Conservation (phyloP, 345 rosid species). For the thale cress (Arabidopsis thaliana) region DNA sequence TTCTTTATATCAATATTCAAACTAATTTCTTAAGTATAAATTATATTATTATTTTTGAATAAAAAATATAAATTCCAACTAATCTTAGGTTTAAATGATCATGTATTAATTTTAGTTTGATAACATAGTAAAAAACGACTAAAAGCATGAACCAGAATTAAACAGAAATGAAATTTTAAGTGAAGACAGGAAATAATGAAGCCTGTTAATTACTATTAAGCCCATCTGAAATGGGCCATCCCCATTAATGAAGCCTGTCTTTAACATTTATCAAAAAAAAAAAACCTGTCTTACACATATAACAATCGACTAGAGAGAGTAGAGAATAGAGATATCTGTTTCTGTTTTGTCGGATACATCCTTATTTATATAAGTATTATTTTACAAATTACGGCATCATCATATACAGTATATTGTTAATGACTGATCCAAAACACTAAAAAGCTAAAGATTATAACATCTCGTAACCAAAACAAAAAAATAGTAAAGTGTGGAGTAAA, state of each 20-base stretch:
- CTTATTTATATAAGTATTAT: background rate
- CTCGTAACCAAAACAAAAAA: background rate
- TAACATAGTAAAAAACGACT: background rate
- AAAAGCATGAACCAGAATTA: background rate
- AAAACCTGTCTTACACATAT: too few relatives aligned
- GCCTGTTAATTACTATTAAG: background rate
- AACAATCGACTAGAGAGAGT: slow-evolving; percentile 1
- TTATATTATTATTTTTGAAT: background rate
- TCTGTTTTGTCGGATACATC: background rate
- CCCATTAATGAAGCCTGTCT: background rate
- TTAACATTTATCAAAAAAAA: too few relatives aligned
- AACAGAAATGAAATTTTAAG: background rate
- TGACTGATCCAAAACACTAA: slow-evolving; percentile 14
- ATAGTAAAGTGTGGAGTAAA: slow-evolving; percentile 16
- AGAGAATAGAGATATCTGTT: background rate
- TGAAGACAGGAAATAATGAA: slow-evolving; percentile 10
- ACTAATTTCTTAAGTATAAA: background rate
- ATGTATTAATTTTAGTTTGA: background rate
- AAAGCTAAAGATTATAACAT: slow-evolving; percentile 27
- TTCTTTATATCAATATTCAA: background rate
- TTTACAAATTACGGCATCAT: slow-evolving; percentile 11
- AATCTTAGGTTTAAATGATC: background rate
- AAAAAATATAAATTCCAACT: background rate
- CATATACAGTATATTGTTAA: slow-evolving; percentile 12
- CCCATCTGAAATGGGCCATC: slow-evolving; percentile 4